Evolutionary conservation across 2,329 filamentous ascomycete species (phyloP).

Genomic region (Macrophomina pseudophaseolina): DNA sequence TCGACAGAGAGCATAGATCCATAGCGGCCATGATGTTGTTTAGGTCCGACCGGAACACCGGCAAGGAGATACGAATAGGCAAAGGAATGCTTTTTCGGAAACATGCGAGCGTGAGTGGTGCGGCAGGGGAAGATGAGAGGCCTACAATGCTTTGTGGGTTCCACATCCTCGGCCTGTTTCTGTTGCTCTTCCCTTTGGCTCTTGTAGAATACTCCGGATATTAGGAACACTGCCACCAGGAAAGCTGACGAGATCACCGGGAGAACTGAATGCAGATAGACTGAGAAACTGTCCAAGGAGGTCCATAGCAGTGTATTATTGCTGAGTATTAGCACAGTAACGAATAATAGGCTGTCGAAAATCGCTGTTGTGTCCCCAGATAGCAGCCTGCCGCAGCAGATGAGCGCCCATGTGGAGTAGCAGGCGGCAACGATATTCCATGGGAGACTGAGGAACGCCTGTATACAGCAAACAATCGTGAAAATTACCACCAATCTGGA

Average conservation of each 20-base stretch:
- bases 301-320: not conserved
- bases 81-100: constrained; percentile 71
- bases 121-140: constrained; percentile 65
- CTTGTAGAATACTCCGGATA: not conserved
- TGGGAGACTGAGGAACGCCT: not conserved
- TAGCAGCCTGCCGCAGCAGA: not conserved
- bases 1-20: constrained; percentile 62
- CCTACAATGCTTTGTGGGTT: constrained; percentile 30
- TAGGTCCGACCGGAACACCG: constrained; percentile 69
- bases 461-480: no score
- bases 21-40: constrained; percentile 46
- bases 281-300: not conserved
- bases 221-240: not conserved
- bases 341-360: not conserved
- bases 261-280: not conserved
- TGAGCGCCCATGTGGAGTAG: not conserved
- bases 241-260: not conserved
- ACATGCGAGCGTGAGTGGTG: constrained; percentile 69
- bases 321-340: not conserved
- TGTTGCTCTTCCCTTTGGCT: not conserved
- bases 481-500: not conserved
- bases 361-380: not conserved
- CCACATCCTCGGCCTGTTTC: not conserved
- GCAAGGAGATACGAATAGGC: constrained; percentile 72
- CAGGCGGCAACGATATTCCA: constrained; percentile 10